Base-by-base conservation (phyloP, 2,329 filamentous ascomycete species). In the Pseudogymnoascus sp. region DNA sequence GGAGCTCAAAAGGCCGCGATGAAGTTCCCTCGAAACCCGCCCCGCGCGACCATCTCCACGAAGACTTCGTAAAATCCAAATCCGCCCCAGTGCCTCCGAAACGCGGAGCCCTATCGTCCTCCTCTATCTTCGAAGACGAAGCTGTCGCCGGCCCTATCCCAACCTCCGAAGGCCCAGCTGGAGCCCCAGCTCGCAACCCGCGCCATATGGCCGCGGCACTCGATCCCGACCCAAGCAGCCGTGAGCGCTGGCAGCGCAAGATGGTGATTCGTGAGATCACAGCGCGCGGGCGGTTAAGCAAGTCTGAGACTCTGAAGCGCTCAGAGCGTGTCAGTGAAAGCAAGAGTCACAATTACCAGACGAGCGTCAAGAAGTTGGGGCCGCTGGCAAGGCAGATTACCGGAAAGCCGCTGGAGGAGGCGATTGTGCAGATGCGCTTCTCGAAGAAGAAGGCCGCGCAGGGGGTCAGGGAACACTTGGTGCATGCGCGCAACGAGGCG, bases 361-460 rank as follows among this genome's bases (percentile, higher is more conserved):
- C 94, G 2, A 91, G 86, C 57, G 79, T 90, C 65, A 99, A 99
- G 84, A 99, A 99, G 78, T 81, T 99, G 61, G 86, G 88, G 59
- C 87, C 89, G 68, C 77, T 99, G 58, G 87, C 93, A 22, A 85
- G 88, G 61, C 94, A 97, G 77, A 94, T 99, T 70, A 82, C 86
- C 2, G 94, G 94, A 66, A 97, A 97, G 82, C 87, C 87, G n/a
- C 80, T 99, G 64, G 91, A 95, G 62, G 92, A 99, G 35, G 94
- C 94, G 12, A 90, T 97, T 66, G 77, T 89, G 60, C 94, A 99
- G 79, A 96, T 99, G 90, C 84, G 87, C 61, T 97, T 93, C 78
- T 93, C 88, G 74, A 90, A 91, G 79, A 99, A 99, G 83, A 93
- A 91, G 78, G 89, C 88, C 65, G 90, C 93, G 6, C 79, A 83